These are phyloP conservation scores for Begonia loranthoides DNA, from an alignment of 306 rosid genomes.

Conservation along the genomic window DNA sequence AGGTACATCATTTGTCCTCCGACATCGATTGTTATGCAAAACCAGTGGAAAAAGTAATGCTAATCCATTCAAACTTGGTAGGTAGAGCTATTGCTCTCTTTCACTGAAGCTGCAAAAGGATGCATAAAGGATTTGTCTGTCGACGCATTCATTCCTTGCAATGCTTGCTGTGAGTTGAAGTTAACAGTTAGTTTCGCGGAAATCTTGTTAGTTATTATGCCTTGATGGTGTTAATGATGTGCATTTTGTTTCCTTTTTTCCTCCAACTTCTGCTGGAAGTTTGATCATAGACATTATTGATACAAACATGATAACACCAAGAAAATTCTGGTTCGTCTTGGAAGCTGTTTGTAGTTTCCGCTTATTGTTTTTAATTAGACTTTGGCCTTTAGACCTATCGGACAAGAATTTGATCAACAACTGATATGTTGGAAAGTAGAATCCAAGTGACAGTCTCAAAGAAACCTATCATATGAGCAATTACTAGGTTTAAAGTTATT, in stretches of 20 bases:
- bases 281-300: neutral
- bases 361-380: too few relatives aligned
- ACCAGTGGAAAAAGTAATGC: conserved; percentile 2
- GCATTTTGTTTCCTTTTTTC: too few relatives aligned
- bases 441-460: too few relatives aligned
- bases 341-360: too few relatives aligned
- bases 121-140: conserved; percentile 65
- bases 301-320: too few relatives aligned
- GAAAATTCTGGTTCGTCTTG: too few relatives aligned
- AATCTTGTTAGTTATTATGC: neutral
- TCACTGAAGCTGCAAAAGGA: conserved; percentile 75
- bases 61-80: conserved; percentile 16
- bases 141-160: conserved; percentile 68
- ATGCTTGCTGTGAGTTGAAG: conserved; percentile 60
- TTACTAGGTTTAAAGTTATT: too few relatives aligned
- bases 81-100: conserved; percentile 65
- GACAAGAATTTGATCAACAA: too few relatives aligned
- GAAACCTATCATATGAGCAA: too few relatives aligned
- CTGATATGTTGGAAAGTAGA: too few relatives aligned
- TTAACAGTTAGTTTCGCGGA: conserved; percentile 1
- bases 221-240: neutral
- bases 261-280: too few relatives aligned
- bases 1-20: conserved; percentile 26
- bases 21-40: neutral
- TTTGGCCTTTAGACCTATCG: too few relatives aligned